phyloP scores from a whole-genome alignment of 2,329 filamentous ascomycete genomes.

The Fusarium circinatum region DNA sequence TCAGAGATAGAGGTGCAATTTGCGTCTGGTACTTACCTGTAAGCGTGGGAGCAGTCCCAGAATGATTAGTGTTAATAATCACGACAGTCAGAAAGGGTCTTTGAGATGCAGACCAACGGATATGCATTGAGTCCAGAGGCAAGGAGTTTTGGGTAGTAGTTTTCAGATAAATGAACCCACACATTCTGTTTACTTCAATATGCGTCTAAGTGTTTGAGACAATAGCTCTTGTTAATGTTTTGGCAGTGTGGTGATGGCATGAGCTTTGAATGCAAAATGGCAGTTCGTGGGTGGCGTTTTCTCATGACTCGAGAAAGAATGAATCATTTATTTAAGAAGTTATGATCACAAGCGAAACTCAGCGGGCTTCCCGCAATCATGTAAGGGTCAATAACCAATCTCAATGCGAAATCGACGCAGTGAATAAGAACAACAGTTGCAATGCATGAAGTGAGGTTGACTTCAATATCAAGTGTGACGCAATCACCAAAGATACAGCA shows the following conservation, averaged over 20 bases:
- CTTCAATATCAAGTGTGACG: constrained; percentile 18
- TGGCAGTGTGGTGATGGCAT: not conserved
- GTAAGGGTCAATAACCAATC: not conserved
- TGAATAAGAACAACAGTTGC: not conserved
- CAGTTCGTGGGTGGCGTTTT: not conserved
- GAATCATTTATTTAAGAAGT: not conserved
- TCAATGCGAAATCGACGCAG: not conserved
- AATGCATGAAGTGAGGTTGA: constrained; percentile 2
- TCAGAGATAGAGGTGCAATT: constrained; percentile 35
- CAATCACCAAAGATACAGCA: not conserved
- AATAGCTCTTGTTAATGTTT: not conserved
- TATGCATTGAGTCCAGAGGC: constrained; percentile 36
- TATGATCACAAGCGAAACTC: not conserved
- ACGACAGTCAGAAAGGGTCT: constrained; percentile 26
- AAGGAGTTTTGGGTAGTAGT: constrained; percentile 20
- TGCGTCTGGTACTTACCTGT: constrained; percentile 27
- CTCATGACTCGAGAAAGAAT: not conserved
- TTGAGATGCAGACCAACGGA: constrained; percentile 37
- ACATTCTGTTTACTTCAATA: not conserved
- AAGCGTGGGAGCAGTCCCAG: constrained; percentile 34
- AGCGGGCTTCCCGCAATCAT: too few relatives aligned
- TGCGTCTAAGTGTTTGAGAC: not conserved
- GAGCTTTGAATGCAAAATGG: not conserved
- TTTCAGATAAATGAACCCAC: constrained; percentile 19
- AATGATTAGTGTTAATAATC: constrained; percentile 11